Base-by-base conservation (phyloP, 1,284 basidiomycete species). In the Mycena citricolor region DNA sequence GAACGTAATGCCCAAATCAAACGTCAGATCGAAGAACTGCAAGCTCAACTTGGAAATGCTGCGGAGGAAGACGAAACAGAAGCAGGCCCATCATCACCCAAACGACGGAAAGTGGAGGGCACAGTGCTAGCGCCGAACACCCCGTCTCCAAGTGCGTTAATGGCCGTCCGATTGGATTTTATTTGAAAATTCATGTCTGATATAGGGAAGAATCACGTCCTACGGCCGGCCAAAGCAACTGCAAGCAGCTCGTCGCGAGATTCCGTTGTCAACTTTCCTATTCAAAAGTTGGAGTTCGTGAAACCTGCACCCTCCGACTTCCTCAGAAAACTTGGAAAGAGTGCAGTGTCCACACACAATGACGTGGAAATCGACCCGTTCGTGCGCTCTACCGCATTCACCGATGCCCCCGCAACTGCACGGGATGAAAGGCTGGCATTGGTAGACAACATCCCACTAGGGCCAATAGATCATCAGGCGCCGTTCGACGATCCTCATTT, bases 401-500 rank as follows among this genome's bases (percentile, higher is more conserved):
- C 64, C 4, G 73, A 75, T n/a, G 55, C 42, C 16, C 64, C 62
- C 22, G 36, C 17, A 8, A 38, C 32, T 35, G 42, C 64, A 55
- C 73, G 88, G 32, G 81, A 86, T 51, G 83, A 87, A 22, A 68
- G 75, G 39, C 73, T 94, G 20, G 80, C 79, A 0, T 63, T 97
- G 13, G 64, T 91, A 7, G 84, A 94, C 53, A 76, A 86, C 12
- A 71, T 97, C 4, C 65, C 78, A 47, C 69, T 80, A 30, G 93
- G 93, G 0, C 91, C 93, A 4, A 70, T 71, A 28, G 81, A 90
- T 33, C 84, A 86, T 58, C 77, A 70, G 16, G 64, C 84, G 1
- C 75, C 77, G 1, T 65, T 67, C 23, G 79, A 83, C 39, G 90
- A 93, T 61, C 86, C 86, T 0, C 52, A 72, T 17, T 97, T 93